A percentile compares a stretch with the other conserved stretches of the same genome.
Conservation (phyloP, 2,329 filamentous ascomycete species). For the Ceratocystis diversiconidia region DNA sequence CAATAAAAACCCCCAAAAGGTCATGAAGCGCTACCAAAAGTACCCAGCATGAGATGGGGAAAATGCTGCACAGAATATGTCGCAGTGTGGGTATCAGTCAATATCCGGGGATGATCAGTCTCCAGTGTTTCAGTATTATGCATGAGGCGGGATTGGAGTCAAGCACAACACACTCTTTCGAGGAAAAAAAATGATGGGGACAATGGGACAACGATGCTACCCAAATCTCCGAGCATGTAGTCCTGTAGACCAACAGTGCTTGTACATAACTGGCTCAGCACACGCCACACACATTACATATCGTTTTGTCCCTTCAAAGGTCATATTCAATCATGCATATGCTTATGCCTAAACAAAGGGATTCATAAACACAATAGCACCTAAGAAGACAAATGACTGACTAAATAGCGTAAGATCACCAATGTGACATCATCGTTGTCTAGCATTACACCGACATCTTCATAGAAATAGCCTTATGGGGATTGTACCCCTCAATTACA, state of each 20-base stretch:
- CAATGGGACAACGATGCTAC: too few relatives aligned
- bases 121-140: too few relatives aligned
- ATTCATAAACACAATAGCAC: neutral
- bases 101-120: too few relatives aligned
- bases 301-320: neutral
- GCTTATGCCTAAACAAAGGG: neutral
- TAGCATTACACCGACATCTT: constrained; percentile 75
- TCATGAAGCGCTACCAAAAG: neutral
- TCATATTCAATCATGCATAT: neutral
- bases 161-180: too few relatives aligned
- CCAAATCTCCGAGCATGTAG: neutral
- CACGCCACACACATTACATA: neutral
- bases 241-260: neutral
- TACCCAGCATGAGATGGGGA: neutral
- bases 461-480: constrained; percentile 87
- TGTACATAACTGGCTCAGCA: neutral
- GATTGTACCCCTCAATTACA: constrained; percentile 72
- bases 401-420: neutral
- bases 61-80: too few relatives aligned
- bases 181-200: too few relatives aligned
- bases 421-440: neutral
- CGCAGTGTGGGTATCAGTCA: too few relatives aligned
- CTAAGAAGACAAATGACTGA: neutral
- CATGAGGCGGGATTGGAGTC: too few relatives aligned
- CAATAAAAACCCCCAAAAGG: neutral